Percentiles rank a stretch among this genome's conserved stretches.
phyloP scores from a whole-genome alignment of 768 basidiomycete genomes.

The Lactarius hatsudake region DNA sequence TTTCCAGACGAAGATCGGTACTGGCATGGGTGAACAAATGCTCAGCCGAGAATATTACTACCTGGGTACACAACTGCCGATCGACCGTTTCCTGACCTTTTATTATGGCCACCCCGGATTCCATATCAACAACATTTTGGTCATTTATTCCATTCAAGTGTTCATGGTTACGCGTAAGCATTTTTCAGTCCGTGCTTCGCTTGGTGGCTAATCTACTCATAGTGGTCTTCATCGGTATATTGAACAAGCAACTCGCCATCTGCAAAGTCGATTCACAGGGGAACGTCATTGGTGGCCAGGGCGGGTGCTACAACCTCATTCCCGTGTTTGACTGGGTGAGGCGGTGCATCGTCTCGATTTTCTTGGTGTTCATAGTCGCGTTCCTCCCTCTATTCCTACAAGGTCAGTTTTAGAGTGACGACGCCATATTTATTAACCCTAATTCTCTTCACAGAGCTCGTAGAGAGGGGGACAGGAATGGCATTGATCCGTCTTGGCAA shows the following conservation, averaged over 20 bases:
- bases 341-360: constrained; percentile 94
- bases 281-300: constrained; percentile 78
- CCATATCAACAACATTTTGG: constrained; percentile 99
- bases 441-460: constrained; percentile 60
- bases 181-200: constrained; percentile 3
- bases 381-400: constrained; percentile 96
- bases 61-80: constrained; percentile 93
- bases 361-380: constrained; percentile 98
- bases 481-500: constrained; percentile 92
- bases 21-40: constrained; percentile 99
- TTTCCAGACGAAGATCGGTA: constrained; percentile 99
- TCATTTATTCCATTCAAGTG: constrained; percentile 95
- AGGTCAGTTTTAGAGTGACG: constrained; percentile 49
- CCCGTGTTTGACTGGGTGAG: constrained; percentile 99
- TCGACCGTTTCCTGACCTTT: constrained; percentile 98
- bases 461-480: constrained; percentile 93
- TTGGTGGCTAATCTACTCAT: constrained; percentile 1
- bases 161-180: constrained; percentile 92
- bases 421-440: constrained; percentile 8
- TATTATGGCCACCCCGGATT: constrained; percentile 99
- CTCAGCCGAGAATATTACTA: constrained; percentile 99
- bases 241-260: constrained; percentile 89
- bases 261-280: constrained; percentile 82
- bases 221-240: constrained; percentile 94
- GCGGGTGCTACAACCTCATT: constrained; percentile 92